Conservation (phyloP, 2,329 filamentous ascomycete species). For the Kalmusia sp. region DNA sequence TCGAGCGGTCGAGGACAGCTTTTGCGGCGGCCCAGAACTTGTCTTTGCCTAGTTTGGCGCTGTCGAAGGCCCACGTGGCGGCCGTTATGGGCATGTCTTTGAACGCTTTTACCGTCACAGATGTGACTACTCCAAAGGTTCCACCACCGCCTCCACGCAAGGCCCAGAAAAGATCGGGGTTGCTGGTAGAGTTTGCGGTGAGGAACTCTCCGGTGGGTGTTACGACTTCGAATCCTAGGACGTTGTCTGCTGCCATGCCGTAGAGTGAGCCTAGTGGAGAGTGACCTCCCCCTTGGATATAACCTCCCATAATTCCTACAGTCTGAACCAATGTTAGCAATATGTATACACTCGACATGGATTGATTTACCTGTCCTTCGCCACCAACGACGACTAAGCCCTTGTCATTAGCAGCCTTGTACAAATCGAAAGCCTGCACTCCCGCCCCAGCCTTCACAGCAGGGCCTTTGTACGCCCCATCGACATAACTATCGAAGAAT, state of each 20-base stretch:
- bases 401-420: slow-evolving; percentile 31
- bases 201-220: slow-evolving; percentile 31
- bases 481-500: slow-evolving; percentile 29
- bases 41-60: slow-evolving; percentile 33
- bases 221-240: slow-evolving; percentile 32
- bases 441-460: slow-evolving; percentile 39
- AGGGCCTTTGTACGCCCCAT: slow-evolving; percentile 34
- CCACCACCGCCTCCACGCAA: slow-evolving; percentile 35
- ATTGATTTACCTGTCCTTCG: slow-evolving; percentile 24
- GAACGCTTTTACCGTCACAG: slow-evolving; percentile 32
- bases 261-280: slow-evolving; percentile 57
- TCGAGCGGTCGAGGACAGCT: slow-evolving; percentile 21
- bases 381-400: slow-evolving; percentile 32
- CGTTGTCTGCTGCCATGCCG: slow-evolving; percentile 40
- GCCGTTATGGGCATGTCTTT: slow-evolving; percentile 32
- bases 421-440: slow-evolving; percentile 35
- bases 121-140: slow-evolving; percentile 36
- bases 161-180: slow-evolving; percentile 34
- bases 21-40: slow-evolving; percentile 33
- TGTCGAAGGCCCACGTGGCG: slow-evolving; percentile 39
- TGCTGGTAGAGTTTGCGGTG: slow-evolving; percentile 26
- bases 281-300: slow-evolving; percentile 59
- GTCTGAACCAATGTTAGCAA: slow-evolving; percentile 32
- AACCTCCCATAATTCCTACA: slow-evolving; percentile 56
- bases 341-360: not conserved